Base-by-base conservation (phyloP, 495 filamentous ascomycete species). In the Penicillium macrosclerotiorum region DNA sequence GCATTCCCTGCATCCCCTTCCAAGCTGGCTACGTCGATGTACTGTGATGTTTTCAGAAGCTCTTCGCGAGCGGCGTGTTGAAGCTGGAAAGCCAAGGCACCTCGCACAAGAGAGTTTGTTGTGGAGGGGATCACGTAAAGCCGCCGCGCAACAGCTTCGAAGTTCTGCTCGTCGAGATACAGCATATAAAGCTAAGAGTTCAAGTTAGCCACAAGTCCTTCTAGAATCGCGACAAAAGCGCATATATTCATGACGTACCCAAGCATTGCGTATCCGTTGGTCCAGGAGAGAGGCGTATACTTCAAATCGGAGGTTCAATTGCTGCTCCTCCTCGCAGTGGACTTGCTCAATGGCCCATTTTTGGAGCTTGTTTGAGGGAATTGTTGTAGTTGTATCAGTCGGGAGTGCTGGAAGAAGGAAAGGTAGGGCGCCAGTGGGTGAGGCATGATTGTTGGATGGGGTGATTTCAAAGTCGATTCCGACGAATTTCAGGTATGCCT, bases 391-490 rank as follows among this genome's bases (percentile, higher is more conserved):
- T 41, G 58, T 41, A 26, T 47, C 51, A 47, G 55, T 24, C 55
- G 70, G 42, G 54, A 59, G 41, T 48, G 57, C 34, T 6, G 88
- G 85, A 8, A 92, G 77, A 35, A 98, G 79, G 69, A 95, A 98
- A 8, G 93, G 93, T 23, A 98, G 78, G 14, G 82, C 74, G 42
- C 92, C 92, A 24, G 83, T 84, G 0, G 93, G 92, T 9, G 90
- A 95, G 30, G 93, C 90, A 67, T 97, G 93, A 64, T 96, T 96
- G 50, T 80, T 95, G 13, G 90, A 93, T 8, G 88, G 67, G 11
- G 83, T 68, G n/a, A 82, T 71, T 37, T 71, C 68, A 59, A 88
- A 88, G n/a, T 81, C 63, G 30, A 95, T 75, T 14, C 76, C 76
- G 46, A 78, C 72, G 57, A 97, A 84, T 58, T 82, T 89, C 44